Base-by-base conservation (phyloP, 2,329 filamentous ascomycete species). In the Sporothrix globosa region DNA sequence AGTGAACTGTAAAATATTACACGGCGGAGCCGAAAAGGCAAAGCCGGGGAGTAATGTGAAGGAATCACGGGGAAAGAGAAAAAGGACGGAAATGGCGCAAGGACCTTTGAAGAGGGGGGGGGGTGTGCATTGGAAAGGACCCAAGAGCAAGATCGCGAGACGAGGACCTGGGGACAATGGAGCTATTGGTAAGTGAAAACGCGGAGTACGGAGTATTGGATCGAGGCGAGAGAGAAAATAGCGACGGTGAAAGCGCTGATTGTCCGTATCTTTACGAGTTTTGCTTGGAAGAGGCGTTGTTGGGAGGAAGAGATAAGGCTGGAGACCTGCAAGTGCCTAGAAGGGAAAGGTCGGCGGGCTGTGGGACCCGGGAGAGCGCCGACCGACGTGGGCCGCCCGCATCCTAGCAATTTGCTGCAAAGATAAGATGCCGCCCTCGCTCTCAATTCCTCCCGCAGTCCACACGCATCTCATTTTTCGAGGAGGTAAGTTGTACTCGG, bases 401-500 rank as follows among this genome's bases (percentile, higher is more conserved):
- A 39, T 39, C 46, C 27, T 14, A 48, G 61, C 24, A 46, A 52
- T 52, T 39, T 17, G 46, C 48, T 50, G 48, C 17, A 67, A 46
- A 67, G 65, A 67, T 67, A 67, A 67, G 65, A 54, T 67, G 48
- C 65, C 65, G 63, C 63, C 46, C 39, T 46, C 48, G 54, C 30
- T 58, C 27, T 24, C 27, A 54, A 21, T 24, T 58, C 34, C 34
- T 34, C 34, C 34, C 6, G 34, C 17, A 13, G 10, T 41, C 2
- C 34, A 41, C 34, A 3, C 39, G 7, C 58, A 44, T 46, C 58
- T 44, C 58, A 17, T n/a, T 46, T 44, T 61, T 48, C 44, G 44
- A 46, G 0, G 21, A 41, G 30, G 39, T 10, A 61, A 44, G n/a
- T n/a, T n/a, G 34, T 34, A 34, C 34, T 34, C 34, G 34, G 34